Percentiles rank a stretch among this genome's conserved stretches.
Conservation (phyloP, 345 rosid genomes). For the Euclidium syriacum region DNA sequence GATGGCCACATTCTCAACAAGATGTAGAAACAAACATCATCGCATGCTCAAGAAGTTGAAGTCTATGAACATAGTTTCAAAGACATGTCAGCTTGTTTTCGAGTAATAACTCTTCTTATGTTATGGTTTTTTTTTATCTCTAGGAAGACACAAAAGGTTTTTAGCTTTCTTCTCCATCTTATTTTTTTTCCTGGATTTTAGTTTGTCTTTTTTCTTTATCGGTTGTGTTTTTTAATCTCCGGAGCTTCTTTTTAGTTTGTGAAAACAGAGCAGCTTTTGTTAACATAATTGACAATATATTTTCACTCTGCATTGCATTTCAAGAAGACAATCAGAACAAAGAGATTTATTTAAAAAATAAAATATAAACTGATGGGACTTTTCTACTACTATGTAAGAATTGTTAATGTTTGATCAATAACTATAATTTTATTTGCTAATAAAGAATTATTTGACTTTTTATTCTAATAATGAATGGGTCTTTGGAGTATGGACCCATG, state of each 20-base stretch:
- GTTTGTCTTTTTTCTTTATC: neutral
- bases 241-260: neutral
- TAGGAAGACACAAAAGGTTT: neutral
- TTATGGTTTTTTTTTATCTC: neutral
- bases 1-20: constrained; percentile 3
- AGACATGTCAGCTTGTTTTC: neutral
- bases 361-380: neutral
- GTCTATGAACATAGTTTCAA: constrained; percentile 3
- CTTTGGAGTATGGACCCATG: neutral
- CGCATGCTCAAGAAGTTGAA: neutral
- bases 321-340: neutral
- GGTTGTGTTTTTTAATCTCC: neutral
- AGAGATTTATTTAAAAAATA: neutral
- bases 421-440: neutral
- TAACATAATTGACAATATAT: neutral
- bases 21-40: neutral
- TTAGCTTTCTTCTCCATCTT: neutral
- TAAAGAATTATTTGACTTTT: neutral
- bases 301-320: neutral
- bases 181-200: neutral
- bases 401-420: neutral
- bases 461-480: neutral
- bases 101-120: constrained; percentile 3
- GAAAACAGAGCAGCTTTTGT: neutral
- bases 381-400: neutral